phyloP scores from a whole-genome alignment of 2,329 filamentous ascomycete species.

The Esteya vermicola region DNA sequence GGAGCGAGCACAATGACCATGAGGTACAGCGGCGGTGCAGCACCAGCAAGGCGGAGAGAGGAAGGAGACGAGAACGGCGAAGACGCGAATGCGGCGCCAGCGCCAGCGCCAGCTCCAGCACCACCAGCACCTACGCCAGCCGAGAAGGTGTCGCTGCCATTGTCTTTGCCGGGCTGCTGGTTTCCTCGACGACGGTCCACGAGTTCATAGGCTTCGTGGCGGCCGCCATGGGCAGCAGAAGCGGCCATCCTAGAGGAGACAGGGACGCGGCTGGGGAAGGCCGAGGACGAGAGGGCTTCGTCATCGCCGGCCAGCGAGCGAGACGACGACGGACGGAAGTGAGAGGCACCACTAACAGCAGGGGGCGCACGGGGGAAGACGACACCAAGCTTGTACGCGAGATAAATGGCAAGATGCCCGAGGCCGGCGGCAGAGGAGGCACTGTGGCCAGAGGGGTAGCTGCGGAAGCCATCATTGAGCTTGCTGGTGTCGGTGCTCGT shows the following conservation, averaged over 20 bases:
- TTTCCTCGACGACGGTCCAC: constrained; percentile 6
- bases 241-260: rapidly evolving
- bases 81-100: no score
- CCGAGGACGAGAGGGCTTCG: constrained; percentile 35
- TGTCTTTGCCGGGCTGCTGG: not conserved
- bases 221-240: no score
- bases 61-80: no score
- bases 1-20: constrained; percentile 57
- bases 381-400: constrained; percentile 70
- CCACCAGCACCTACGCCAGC: no score
- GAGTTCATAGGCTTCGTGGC: constrained; percentile 17
- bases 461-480: constrained; percentile 72
- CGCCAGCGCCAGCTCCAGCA: no score
- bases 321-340: no score
- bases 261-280: constrained; percentile 58
- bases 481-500: constrained; percentile 41
- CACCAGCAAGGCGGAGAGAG: constrained; percentile 55
- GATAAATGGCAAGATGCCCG: constrained; percentile 73
- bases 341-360: no score
- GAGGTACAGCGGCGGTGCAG: constrained; percentile 71
- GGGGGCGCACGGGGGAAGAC: constrained; percentile 44
- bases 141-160: no score
- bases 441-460: constrained; percentile 66
- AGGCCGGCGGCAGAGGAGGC: constrained; percentile 67
- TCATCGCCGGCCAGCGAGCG: no score